phyloP scores from a whole-genome alignment of 1,284 basidiomycete genomes.

The Ganoderma leucocontextum region DNA sequence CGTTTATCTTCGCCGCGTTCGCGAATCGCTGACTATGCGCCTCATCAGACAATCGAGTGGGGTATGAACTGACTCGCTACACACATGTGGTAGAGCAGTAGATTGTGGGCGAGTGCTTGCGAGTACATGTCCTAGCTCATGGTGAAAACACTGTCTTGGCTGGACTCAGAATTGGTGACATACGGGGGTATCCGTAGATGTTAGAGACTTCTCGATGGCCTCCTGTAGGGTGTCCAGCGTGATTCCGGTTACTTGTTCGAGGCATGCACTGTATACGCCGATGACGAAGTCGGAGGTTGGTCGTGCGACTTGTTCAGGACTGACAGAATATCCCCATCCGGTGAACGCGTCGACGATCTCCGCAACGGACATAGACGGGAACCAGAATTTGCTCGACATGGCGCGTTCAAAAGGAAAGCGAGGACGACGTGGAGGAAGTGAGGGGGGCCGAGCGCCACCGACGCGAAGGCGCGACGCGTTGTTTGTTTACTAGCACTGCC shows the following conservation, averaged over 20 bases:
- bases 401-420: background rate
- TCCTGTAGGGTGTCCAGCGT: slow-evolving; percentile 65
- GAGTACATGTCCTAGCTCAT: slow-evolving; percentile 39
- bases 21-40: slow-evolving; percentile 69
- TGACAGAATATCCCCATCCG: slow-evolving; percentile 72
- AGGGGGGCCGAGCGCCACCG: background rate
- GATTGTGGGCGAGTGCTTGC: slow-evolving; percentile 39
- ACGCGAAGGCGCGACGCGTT: slow-evolving; percentile 16
- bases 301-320: slow-evolving; percentile 72
- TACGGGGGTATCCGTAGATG: slow-evolving; percentile 56
- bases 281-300: slow-evolving; percentile 79
- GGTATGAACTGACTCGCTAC: background rate
- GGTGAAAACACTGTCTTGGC: background rate
- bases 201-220: slow-evolving; percentile 64
- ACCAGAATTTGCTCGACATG: slow-evolving; percentile 54
- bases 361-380: slow-evolving; percentile 66
- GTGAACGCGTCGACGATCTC: slow-evolving; percentile 70
- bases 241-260: slow-evolving; percentile 76
- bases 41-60: background rate
- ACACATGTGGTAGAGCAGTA: slow-evolving; percentile 43
- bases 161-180: background rate
- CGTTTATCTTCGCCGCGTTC: slow-evolving; percentile 74
- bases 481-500: slow-evolving; percentile 2
- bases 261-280: slow-evolving; percentile 70
- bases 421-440: slow-evolving; percentile 2